Evolutionary conservation across 2,329 filamentous ascomycete genomes (phyloP).

Genomic region (Scopulariopsis brevicaulis): DNA sequence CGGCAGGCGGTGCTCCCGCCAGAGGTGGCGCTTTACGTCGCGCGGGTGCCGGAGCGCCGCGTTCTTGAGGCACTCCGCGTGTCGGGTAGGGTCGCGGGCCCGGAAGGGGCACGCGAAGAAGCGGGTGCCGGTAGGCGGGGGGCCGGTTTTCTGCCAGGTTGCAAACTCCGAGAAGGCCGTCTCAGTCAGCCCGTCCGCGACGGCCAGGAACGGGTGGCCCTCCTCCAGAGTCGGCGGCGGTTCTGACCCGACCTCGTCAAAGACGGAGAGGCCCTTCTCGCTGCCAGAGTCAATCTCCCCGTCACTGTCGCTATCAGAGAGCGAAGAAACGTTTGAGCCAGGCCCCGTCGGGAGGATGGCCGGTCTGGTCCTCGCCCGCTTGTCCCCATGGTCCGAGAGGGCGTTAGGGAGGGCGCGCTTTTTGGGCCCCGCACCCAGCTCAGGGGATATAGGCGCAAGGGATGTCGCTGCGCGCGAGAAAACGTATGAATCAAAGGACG

Average conservation of each 20-base stretch:
- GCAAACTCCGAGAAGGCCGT: not conserved
- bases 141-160: not conserved
- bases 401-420: not conserved
- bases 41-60: conserved; percentile 9
- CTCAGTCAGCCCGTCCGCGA: not conserved
- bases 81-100: not conserved
- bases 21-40: not conserved
- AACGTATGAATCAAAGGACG: not conserved
- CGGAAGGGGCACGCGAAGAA: conserved; percentile 1
- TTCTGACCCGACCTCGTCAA: not conserved
- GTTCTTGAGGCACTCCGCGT: conserved; percentile 5
- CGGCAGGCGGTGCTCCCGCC: not conserved
- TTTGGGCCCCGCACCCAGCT: not conserved
- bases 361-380: not conserved
- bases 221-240: not conserved
- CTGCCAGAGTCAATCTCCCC: not conserved
- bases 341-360: not conserved
- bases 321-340: not conserved
- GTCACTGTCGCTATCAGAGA: not conserved
- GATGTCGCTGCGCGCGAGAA: not conserved
- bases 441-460: not conserved
- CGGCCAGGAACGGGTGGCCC: not conserved
- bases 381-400: not conserved
- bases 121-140: not conserved
- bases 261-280: not conserved